A percentile compares a stretch with the other conserved stretches of the same genome.
These are phyloP conservation scores for Fusarium verticillioides DNA, from an alignment of 2,329 filamentous ascomycete genomes.

Conservation along the genomic window DNA sequence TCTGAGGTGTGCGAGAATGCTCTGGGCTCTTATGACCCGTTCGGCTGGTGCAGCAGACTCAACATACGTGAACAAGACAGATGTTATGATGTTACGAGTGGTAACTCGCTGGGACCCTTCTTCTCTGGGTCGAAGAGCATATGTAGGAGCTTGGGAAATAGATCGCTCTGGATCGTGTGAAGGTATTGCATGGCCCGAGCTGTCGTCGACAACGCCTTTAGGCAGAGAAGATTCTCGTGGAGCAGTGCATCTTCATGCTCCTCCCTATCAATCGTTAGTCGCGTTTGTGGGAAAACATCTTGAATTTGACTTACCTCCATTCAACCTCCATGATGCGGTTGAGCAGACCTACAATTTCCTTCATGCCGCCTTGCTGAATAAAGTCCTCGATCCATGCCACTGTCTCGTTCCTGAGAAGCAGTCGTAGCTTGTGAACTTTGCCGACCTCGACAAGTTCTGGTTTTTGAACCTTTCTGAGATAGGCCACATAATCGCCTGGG, in stretches of 20 bases:
- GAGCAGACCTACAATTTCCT: constrained; percentile 85
- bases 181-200: constrained; percentile 86
- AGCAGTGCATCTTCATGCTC: constrained; percentile 95
- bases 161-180: constrained; percentile 77
- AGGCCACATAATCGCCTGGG: constrained; percentile 86
- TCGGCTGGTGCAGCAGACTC: constrained; percentile 71
- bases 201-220: constrained; percentile 95
- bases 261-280: constrained; percentile 66
- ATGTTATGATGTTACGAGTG: constrained; percentile 89
- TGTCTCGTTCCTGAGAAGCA: constrained; percentile 92
- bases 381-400: constrained; percentile 96
- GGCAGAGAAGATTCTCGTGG: constrained; percentile 89
- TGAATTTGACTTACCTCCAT: constrained; percentile 78
- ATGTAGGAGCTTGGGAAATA: constrained; percentile 86
- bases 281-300: not conserved
- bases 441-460: constrained; percentile 91
- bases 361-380: constrained; percentile 89
- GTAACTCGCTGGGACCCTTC: constrained; percentile 96
- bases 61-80: constrained; percentile 88
- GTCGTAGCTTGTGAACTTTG: constrained; percentile 90
- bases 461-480: constrained; percentile 82
- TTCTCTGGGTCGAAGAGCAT: constrained; percentile 98
- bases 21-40: constrained; percentile 74
- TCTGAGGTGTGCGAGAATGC: constrained; percentile 81
- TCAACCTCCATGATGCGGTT: constrained; percentile 95